Evolutionary conservation across 2,329 filamentous ascomycete species (phyloP), one percentile per base, ranked within the genome.

Genomic region (Rutstroemia sydowiana): DNA sequence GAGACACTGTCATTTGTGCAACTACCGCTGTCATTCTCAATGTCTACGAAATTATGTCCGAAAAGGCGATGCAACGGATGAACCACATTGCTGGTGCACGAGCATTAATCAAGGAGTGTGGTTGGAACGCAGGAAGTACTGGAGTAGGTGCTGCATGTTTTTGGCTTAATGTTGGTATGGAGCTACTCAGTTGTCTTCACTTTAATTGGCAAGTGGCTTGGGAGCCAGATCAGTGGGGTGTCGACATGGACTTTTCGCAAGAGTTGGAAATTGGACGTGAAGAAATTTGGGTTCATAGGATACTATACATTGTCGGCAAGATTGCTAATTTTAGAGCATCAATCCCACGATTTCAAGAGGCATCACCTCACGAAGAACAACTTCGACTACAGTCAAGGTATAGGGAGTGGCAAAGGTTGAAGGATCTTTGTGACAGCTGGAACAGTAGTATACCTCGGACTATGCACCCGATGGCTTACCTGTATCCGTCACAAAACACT

Each of bases 1-100:
- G 90, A 52, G 85, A 95, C 65, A 88, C 84, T 1, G 81, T 85
- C 26, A 83, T 95, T 48, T 95, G 90, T 66, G 89, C 91, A 7
- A 88, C 87, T 0, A 89, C 89, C 0, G 90, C 92, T 2, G 85
- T 95, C 13, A 85, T 95, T 7, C 76, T 97, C 30, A 92, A 95
- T 61, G 87, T 95, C 3, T 96, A 95, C 69, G 90, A 96, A 68
- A 85, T 91, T 61, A 95, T 96, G 88, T 89, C 82, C 45, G 87
- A 92, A 64, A 81, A 81, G 59, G 82, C 86, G 5, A 74, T 84
- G 34, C 82, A 89, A 61, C 78, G 86, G n/a, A 92, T 93, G 84
- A 91, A 87, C 60, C 91, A 95, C 63, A 91, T 92, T 59, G 85
- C 87, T 0, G 89, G 89, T 5, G 88, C 89, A 9, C 79, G 89